Conservation (phyloP, 192 early-diverging fungal genomes). For the Mortierella claussenii region DNA sequence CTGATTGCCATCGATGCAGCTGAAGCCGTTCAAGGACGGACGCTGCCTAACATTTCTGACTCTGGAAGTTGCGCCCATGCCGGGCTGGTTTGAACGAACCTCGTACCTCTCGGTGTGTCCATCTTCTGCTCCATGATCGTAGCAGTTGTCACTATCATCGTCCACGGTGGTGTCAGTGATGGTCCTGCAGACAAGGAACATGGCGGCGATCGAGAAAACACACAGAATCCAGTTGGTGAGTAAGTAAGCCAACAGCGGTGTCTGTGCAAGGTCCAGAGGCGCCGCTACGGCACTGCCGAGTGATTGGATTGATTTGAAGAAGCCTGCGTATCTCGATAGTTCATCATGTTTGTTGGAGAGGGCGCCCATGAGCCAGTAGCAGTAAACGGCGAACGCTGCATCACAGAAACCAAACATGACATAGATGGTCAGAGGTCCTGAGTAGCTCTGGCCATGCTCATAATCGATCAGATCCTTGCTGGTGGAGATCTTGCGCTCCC, state of each 20-base stretch:
- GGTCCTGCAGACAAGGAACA: slow-evolving; percentile 48
- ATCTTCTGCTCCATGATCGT: slow-evolving; percentile 3
- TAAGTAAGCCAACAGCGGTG: slow-evolving; percentile 28
- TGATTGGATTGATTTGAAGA: slow-evolving; percentile 93
- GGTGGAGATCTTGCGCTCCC: slow-evolving; percentile 18
- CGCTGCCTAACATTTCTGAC: neutral
- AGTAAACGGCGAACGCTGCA: slow-evolving; percentile 53
- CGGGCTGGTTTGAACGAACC: neutral
- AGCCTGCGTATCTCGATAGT: slow-evolving; percentile 78
- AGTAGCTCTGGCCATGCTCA: slow-evolving; percentile 25
- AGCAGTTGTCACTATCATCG: neutral
- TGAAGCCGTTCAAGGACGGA: neutral
- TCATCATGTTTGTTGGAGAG: slow-evolving; percentile 83
- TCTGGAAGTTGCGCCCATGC: neutral
- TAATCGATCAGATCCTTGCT: slow-evolving; percentile 30
- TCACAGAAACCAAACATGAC: slow-evolving; percentile 53
- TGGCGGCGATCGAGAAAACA: slow-evolving; percentile 44
- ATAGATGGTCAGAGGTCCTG: slow-evolving; percentile 32
- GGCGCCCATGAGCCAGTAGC: slow-evolving; percentile 92
- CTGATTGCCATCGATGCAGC: slow-evolving; percentile 10
- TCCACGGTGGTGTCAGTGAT: slow-evolving; percentile 47
- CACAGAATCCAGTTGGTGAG: slow-evolving; percentile 55
- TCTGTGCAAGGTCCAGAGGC: slow-evolving; percentile 68
- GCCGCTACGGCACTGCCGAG: slow-evolving; percentile 76
- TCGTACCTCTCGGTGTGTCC: slow-evolving; percentile 6